Conservation (phyloP, 2,329 filamentous ascomycete species). For the Pezicula neosporulosa region DNA sequence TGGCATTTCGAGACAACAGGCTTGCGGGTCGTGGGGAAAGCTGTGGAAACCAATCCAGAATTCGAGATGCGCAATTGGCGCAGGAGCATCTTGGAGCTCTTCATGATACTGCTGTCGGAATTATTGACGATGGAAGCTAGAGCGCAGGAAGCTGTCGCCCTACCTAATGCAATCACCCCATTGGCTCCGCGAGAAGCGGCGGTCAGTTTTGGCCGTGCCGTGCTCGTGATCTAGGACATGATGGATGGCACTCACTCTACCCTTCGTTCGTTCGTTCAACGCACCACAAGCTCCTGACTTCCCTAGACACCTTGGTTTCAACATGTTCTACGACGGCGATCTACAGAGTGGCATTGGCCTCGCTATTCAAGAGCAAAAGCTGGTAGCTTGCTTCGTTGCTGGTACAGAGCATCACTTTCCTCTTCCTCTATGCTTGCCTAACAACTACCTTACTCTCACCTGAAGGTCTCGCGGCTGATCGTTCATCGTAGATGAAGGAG, state of each 20-base stretch:
- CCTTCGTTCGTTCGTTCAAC: not conserved
- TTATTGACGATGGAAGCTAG: too few species aligned
- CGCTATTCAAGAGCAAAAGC: slow-evolving; percentile 71
- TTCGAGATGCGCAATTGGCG: slow-evolving; percentile 9
- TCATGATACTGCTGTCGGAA: too few species aligned
- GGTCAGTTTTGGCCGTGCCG: too few species aligned
- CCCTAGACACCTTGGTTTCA: slow-evolving; percentile 3
- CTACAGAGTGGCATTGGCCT: slow-evolving; percentile 77
- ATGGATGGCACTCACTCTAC: not conserved
- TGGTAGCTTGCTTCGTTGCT: slow-evolving; percentile 81
- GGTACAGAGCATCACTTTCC: slow-evolving; percentile 43
- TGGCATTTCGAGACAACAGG: slow-evolving; percentile 12
- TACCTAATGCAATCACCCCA: too few species aligned
- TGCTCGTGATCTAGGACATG: too few species aligned
- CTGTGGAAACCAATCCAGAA: too few species aligned
- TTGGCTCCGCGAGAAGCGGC: too few species aligned
- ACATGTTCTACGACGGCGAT: slow-evolving; percentile 79
- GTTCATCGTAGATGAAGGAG: slow-evolving; percentile 56
- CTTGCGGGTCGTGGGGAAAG: not conserved
- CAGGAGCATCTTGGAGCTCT: slow-evolving; percentile 2
- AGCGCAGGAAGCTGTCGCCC: too few species aligned
- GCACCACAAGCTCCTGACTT: slow-evolving; percentile 1
- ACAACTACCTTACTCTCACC: not conserved
- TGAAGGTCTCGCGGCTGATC: slow-evolving; percentile 6
- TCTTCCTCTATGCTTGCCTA: not conserved